Evolutionary conservation across 2,329 filamentous ascomycete species (phyloP).

Genomic region (Botrytis paeoniae): DNA sequence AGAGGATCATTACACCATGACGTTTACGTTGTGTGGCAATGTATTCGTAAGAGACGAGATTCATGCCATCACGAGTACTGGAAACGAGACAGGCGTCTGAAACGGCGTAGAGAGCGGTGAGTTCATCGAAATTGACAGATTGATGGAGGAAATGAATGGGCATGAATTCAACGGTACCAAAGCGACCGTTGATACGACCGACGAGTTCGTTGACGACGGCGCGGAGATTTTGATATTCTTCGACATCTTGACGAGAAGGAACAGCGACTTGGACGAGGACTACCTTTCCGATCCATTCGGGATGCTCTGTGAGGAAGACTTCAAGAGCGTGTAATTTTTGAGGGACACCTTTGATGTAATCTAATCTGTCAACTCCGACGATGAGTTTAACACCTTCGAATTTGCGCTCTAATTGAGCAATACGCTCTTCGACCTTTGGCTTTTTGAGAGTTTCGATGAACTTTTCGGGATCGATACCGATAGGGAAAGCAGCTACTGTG

Average conservation of each 20-base stretch:
- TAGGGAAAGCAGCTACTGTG: conserved; percentile 92
- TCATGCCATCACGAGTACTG: conserved; percentile 98
- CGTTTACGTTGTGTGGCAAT: conserved; percentile 89
- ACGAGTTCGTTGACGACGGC: conserved; percentile 96
- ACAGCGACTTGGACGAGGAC: conserved; percentile 95
- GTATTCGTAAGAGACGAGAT: conserved; percentile 96
- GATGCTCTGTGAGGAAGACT: conserved; percentile 93
- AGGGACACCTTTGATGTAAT: conserved; percentile 98
- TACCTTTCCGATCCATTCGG: conserved; percentile 97
- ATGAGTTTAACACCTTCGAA: conserved; percentile 96
- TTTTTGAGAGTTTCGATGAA: conserved; percentile 87
- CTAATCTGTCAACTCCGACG: conserved; percentile 91
- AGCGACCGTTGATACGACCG: conserved; percentile 93
- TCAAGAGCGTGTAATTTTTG: conserved; percentile 96
- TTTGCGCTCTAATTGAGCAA: conserved; percentile 79
- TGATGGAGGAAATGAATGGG: conserved; percentile 98
- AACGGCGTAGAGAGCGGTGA: conserved; percentile 88
- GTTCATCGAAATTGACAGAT: conserved; percentile 89
- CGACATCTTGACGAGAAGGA: conserved; percentile 90
- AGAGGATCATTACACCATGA: conserved; percentile 91
- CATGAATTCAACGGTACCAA: conserved; percentile 97
- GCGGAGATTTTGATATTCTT: conserved; percentile 95
- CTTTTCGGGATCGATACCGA: conserved; percentile 96
- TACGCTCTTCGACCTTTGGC: conserved; percentile 81
- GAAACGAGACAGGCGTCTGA: conserved; percentile 91